phyloP scores from a whole-genome alignment of 164 flowering plant genomes.

The Vitis amurensis region DNA sequence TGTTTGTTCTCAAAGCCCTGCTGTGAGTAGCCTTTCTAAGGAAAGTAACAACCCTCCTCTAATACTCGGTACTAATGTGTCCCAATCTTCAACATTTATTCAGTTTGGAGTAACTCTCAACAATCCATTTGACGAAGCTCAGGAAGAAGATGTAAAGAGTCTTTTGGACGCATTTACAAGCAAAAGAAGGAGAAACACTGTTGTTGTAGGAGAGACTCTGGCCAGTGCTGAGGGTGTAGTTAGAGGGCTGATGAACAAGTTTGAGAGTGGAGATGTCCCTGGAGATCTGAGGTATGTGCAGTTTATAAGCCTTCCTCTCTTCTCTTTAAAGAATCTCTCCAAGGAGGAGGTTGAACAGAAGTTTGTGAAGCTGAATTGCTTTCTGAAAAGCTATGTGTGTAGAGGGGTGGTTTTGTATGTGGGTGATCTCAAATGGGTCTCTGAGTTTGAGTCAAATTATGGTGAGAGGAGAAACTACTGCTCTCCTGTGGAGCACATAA shows the following conservation, averaged over 20 bases:
- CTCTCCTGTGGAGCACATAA: constrained; percentile 57
- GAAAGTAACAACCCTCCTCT: constrained; percentile 29
- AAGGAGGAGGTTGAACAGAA: constrained; percentile 66
- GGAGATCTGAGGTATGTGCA: constrained; percentile 40
- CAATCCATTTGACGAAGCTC: constrained; percentile 27
- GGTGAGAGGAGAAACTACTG: constrained; percentile 42
- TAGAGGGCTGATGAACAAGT: constrained; percentile 52
- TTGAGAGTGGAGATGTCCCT: constrained; percentile 59
- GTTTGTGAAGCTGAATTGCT: constrained; percentile 53
- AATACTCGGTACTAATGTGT: constrained; percentile 14
- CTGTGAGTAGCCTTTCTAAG: constrained; percentile 24
- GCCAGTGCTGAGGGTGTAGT: constrained; percentile 51
- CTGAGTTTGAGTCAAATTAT: constrained; percentile 54
- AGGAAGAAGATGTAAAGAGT: constrained; percentile 50
- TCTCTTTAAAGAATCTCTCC: constrained; percentile 38
- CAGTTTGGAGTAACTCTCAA: constrained; percentile 17
- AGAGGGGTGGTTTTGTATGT: constrained; percentile 66
- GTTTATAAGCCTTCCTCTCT: constrained; percentile 57
- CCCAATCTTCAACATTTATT: constrained; percentile 20
- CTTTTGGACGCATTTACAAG: constrained; percentile 46
- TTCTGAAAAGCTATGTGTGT: constrained; percentile 44
- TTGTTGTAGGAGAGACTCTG: constrained; percentile 59
- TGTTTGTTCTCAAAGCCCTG: constrained; percentile 32
- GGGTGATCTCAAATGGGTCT: constrained; percentile 80
- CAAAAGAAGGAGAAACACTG: constrained; percentile 48